Conservation (phyloP, 1,284 basidiomycete genomes). For the Cutaneotrichosporon sp. region DNA sequence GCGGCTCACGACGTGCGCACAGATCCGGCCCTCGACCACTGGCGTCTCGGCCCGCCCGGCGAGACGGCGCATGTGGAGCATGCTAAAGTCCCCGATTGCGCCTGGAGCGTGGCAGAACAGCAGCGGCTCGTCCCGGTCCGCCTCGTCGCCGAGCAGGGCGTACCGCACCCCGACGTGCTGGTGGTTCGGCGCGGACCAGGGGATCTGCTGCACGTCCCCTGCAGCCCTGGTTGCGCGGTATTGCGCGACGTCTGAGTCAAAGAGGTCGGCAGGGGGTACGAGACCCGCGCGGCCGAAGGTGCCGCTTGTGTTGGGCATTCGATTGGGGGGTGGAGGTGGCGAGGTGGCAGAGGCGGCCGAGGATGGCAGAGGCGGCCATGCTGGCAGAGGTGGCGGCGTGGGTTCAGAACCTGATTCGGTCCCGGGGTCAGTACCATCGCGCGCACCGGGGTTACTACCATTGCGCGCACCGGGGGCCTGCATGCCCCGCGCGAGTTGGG, state of each 20-base stretch:
- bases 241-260: background rate
- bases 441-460: no score
- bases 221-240: background rate
- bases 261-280: background rate
- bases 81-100: slow-evolving; percentile 1
- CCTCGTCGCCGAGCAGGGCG: background rate
- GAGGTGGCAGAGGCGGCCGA: background rate
- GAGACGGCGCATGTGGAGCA: slow-evolving; percentile 2
- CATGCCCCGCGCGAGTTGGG: background rate
- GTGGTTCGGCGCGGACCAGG: slow-evolving; percentile 1
- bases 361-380: no score
- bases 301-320: background rate
- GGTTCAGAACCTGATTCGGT: no score
- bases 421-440: no score
- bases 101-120: slow-evolving; percentile 1
- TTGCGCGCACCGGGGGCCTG: background rate
- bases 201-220: background rate
- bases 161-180: background rate
- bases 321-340: background rate
- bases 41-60: background rate
- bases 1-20: background rate
- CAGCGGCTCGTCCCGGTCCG: background rate
- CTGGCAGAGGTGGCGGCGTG: no score
- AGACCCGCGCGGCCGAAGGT: background rate
- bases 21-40: background rate